phyloP scores from a whole-genome alignment of 2,329 filamentous ascomycete species.

The Sclerotinia subarctica region DNA sequence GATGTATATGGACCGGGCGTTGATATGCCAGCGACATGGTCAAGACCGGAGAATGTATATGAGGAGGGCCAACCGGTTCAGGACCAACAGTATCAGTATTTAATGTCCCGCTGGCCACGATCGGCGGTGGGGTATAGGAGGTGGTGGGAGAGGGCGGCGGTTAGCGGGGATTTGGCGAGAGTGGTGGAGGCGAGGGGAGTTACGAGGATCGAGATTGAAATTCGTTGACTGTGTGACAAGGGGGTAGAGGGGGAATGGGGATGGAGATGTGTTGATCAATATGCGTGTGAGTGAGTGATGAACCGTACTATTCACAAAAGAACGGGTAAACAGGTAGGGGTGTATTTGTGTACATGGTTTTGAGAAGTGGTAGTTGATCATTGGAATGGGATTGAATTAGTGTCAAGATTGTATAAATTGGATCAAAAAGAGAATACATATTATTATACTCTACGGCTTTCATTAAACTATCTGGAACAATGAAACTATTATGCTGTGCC shows the following conservation, averaged over 20 bases:
- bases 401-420: background rate
- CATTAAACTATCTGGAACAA: background rate
- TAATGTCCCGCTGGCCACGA: constrained; percentile 17
- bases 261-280: too few species aligned
- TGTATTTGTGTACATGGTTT: background rate
- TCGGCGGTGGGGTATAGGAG: background rate
- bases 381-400: background rate
- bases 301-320: background rate
- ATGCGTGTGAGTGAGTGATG: too few species aligned
- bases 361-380: background rate
- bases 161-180: constrained; percentile 31
- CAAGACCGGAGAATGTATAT: constrained; percentile 18
- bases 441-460: background rate
- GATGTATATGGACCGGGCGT: constrained; percentile 24
- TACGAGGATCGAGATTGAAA: constrained; percentile 19
- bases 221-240: background rate
- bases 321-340: background rate
- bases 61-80: background rate
- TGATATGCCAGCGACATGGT: background rate
- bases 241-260: too few species aligned
- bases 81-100: constrained; percentile 17
- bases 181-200: constrained; percentile 38
- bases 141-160: constrained; percentile 8
- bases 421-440: background rate
- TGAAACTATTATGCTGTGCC: background rate